These are phyloP conservation scores for Tieghemiomyces parasiticus DNA, from an alignment of 192 early-diverging fungal species.

Conservation along the genomic window DNA sequence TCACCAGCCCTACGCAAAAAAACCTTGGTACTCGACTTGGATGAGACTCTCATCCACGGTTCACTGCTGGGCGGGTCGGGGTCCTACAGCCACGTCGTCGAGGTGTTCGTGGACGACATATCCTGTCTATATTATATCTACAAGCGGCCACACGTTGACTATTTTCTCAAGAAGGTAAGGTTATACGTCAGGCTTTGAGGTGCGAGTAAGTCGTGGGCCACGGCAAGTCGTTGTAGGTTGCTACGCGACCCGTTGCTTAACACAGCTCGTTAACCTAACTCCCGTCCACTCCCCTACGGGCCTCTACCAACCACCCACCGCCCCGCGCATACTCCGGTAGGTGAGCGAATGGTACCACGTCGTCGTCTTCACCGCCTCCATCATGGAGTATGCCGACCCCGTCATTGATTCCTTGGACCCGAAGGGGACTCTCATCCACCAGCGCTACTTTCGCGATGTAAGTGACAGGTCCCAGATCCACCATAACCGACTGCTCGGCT, in stretches of 20 bases:
- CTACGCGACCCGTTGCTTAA: too few relatives aligned
- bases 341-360: slow-evolving; percentile 80
- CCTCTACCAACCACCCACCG: not conserved
- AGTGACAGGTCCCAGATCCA: not conserved
- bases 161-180: slow-evolving; percentile 65
- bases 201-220: too few relatives aligned
- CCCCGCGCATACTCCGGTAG: slow-evolving; percentile 19
- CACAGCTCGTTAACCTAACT: too few relatives aligned
- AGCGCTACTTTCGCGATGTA: slow-evolving; percentile 72
- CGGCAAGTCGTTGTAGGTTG: too few relatives aligned
- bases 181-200: too few relatives aligned
- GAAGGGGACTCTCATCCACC: slow-evolving; percentile 42
- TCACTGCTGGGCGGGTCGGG: slow-evolving; percentile 35
- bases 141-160: slow-evolving; percentile 76
- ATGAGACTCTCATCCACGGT: slow-evolving; percentile 81
- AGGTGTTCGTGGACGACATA: slow-evolving; percentile 70
- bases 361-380: slow-evolving; percentile 80
- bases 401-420: slow-evolving; percentile 84
- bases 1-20: slow-evolving; percentile 26
- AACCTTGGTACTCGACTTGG: slow-evolving; percentile 55
- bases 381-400: slow-evolving; percentile 89
- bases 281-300: too few relatives aligned
- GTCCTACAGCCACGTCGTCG: slow-evolving; percentile 60
- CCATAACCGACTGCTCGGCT: not conserved
- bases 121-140: slow-evolving; percentile 78